phyloP scores from a whole-genome alignment of 495 filamentous ascomycete species.

The Bombardia bombarda region DNA sequence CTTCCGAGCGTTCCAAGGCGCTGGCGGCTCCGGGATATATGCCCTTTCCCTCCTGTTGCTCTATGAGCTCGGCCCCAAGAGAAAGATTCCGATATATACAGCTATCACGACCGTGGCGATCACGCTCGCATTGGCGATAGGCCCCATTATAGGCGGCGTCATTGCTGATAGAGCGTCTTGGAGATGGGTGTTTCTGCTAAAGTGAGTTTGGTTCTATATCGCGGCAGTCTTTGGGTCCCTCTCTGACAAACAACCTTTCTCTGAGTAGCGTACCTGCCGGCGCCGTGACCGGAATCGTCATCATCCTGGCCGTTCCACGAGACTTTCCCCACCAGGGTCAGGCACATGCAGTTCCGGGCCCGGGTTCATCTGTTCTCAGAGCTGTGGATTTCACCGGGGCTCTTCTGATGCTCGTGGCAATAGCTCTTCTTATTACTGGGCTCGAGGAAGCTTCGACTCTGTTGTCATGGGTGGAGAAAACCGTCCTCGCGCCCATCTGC shows the following conservation, averaged over 20 bases:
- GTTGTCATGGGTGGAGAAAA: slow-evolving; percentile 19
- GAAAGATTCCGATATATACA: slow-evolving; percentile 8
- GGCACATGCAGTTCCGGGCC: slow-evolving; percentile 4
- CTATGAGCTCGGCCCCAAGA: slow-evolving; percentile 26
- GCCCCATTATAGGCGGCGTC: slow-evolving; percentile 35
- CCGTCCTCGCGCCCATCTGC: slow-evolving; percentile 13
- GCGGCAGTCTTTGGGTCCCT: background rate
- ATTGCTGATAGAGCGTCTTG: slow-evolving; percentile 25
- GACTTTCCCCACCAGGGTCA: slow-evolving; percentile 9
- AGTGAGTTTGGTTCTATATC: slow-evolving; percentile 4
- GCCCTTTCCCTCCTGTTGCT: slow-evolving; percentile 29
- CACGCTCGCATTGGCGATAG: slow-evolving; percentile 23
- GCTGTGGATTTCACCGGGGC: slow-evolving; percentile 13
- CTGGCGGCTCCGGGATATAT: slow-evolving; percentile 31
- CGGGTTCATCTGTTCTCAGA: slow-evolving; percentile 6
- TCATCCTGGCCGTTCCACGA: slow-evolving; percentile 3
- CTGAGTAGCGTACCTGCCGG: background rate
- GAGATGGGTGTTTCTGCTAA: slow-evolving; percentile 35
- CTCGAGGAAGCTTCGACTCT: slow-evolving; percentile 21
- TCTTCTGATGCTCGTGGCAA: slow-evolving; percentile 11
- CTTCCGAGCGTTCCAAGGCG: slow-evolving; percentile 33
- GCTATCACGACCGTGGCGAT: slow-evolving; percentile 9
- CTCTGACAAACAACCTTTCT: background rate
- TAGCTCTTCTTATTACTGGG: slow-evolving; percentile 11
- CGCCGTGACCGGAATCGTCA: background rate